These are phyloP conservation scores for Kwoniella sp. DNA, from an alignment of 768 basidiomycete species.

Conservation along the genomic window DNA sequence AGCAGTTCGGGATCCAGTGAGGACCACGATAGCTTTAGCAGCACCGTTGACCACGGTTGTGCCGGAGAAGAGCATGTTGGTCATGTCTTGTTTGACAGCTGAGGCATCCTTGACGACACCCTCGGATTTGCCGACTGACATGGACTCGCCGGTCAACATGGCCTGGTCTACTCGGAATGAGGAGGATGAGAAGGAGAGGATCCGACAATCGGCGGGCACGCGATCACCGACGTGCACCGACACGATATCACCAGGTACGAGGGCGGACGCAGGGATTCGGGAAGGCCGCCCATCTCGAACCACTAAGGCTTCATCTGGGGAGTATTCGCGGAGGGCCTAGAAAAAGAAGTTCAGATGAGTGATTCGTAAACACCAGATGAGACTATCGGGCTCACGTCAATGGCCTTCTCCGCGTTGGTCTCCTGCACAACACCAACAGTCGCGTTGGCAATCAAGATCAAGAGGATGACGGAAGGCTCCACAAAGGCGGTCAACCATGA, in stretches of 20 bases:
- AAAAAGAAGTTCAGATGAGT: background rate
- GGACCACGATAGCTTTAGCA: slow-evolving; percentile 79
- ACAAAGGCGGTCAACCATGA: slow-evolving; percentile 77
- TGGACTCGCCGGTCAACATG: slow-evolving; percentile 90
- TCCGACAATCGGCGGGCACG: slow-evolving; percentile 87
- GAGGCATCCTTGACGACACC: slow-evolving; percentile 64
- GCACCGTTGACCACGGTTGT: slow-evolving; percentile 94
- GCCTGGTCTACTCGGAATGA: slow-evolving; percentile 95
- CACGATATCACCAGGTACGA: slow-evolving; percentile 93
- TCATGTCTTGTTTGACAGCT: slow-evolving; percentile 98
- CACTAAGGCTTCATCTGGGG: slow-evolving; percentile 92
- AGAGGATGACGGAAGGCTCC: slow-evolving; percentile 87
- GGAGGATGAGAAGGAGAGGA: slow-evolving; percentile 83
- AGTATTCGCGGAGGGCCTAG: slow-evolving; percentile 93
- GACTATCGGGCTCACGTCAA: slow-evolving; percentile 68
- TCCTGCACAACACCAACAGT: slow-evolving; percentile 96
- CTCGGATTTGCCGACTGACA: slow-evolving; percentile 75
- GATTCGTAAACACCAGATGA: slow-evolving; percentile 3
- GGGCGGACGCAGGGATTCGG: slow-evolving; percentile 76
- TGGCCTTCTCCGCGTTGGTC: slow-evolving; percentile 90
- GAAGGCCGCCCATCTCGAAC: slow-evolving; percentile 65
- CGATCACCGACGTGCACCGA: slow-evolving; percentile 89
- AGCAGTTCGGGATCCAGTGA: slow-evolving; percentile 79
- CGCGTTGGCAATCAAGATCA: slow-evolving; percentile 96
- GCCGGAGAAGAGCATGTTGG: slow-evolving; percentile 91